phyloP scores from a whole-genome alignment of 1,139 yeast species.

The Suhomyces bribrorum region DNA sequence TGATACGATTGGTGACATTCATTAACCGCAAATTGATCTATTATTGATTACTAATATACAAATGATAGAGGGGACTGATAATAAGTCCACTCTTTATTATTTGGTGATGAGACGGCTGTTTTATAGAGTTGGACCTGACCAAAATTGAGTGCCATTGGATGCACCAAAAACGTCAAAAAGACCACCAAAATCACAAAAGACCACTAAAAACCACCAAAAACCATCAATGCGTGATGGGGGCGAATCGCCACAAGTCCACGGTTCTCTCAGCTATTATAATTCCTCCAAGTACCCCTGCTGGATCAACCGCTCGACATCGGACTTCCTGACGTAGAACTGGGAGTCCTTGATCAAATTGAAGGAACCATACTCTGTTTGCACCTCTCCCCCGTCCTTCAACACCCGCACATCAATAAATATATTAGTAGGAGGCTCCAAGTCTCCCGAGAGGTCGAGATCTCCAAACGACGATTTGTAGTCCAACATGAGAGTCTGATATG shows the following conservation, averaged over 20 bases:
- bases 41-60: not conserved
- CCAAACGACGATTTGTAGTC: slow-evolving; percentile 78
- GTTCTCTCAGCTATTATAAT: slow-evolving; percentile 38
- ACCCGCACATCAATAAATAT: slow-evolving; percentile 94
- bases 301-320: slow-evolving; percentile 89
- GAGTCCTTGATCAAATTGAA: slow-evolving; percentile 93
- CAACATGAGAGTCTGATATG: slow-evolving; percentile 69
- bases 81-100: no score
- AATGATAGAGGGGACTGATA: not conserved
- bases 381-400: slow-evolving; percentile 92
- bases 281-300: slow-evolving; percentile 93
- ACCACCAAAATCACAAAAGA: no score
- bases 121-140: no score
- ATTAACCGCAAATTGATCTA: no score
- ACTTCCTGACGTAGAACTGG: slow-evolving; percentile 89
- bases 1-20: not conserved
- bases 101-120: no score
- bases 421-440: slow-evolving; percentile 85
- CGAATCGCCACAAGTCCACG: no score
- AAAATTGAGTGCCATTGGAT: no score
- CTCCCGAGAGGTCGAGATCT: slow-evolving; percentile 87
- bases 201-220: not conserved
- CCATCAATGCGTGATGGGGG: not conserved
- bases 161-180: no score
- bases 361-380: slow-evolving; percentile 96